These are phyloP conservation scores for Eimeria necatrix DNA, from an alignment of 169 alveolate species.

Conservation along the genomic window DNA sequence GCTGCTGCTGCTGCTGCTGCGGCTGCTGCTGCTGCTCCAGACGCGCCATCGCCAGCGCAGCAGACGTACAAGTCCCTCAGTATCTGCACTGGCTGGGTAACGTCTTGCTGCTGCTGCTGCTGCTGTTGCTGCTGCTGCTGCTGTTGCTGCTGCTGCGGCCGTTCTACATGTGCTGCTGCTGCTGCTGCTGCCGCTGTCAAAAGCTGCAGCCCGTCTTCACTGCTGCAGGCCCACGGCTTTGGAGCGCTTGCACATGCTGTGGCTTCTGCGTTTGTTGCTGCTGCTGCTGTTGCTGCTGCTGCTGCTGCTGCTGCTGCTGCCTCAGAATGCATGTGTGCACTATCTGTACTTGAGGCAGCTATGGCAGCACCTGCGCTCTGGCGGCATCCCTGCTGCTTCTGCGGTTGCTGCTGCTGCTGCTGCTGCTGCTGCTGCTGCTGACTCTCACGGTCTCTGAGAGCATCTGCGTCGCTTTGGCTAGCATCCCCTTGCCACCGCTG, in stretches of 20 bases:
- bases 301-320: background rate
- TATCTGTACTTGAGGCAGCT: background rate
- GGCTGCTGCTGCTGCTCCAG: conserved; percentile 2
- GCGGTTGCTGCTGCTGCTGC: conserved; percentile 21
- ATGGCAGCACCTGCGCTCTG: background rate
- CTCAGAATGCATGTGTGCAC: background rate
- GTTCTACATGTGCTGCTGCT: background rate
- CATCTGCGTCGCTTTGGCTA: too few relatives aligned
- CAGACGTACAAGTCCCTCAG: background rate
- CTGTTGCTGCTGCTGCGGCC: conserved; percentile 6
- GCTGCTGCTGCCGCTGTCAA: background rate
- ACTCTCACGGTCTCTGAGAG: too few relatives aligned
- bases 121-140: conserved; percentile 10
- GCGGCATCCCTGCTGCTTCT: conserved; percentile 6
- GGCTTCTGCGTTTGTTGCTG: background rate
- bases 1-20: conserved; percentile 25
- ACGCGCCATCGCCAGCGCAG: background rate
- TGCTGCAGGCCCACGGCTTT: background rate
- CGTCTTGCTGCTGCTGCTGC: background rate
- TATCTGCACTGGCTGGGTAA: background rate
- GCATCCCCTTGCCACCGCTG: too few relatives aligned
- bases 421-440: conserved; percentile 37
- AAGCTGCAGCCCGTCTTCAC: background rate
- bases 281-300: conserved; percentile 19
- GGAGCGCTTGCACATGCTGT: background rate